Percentiles rank a stretch among this genome's conserved stretches.
Conservation (phyloP, 1,139 yeast genomes). For the Saccharomyces hybrid region DNA sequence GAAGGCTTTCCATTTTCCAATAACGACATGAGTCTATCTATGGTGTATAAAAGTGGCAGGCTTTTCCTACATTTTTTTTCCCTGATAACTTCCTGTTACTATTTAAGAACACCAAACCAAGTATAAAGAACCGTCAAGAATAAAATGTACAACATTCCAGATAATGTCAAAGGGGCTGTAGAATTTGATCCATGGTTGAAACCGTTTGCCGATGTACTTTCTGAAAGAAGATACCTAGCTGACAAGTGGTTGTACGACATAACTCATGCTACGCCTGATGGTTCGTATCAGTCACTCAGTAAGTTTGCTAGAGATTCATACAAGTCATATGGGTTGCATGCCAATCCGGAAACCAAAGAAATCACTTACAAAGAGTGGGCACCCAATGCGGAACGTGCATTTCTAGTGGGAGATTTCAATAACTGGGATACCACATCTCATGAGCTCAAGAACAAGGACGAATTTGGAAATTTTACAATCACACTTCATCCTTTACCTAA, state of each 20-base stretch:
- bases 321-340: conserved; percentile 68
- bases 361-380: conserved; percentile 76
- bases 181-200: conserved; percentile 81
- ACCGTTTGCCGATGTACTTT: conserved; percentile 61
- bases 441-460: conserved; percentile 43
- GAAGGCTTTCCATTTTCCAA: neutral
- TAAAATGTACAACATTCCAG: conserved; percentile 26
- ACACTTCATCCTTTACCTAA: conserved; percentile 43
- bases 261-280: conserved; percentile 24
- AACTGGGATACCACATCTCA: conserved; percentile 62
- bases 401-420: conserved; percentile 85
- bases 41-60: neutral
- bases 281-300: conserved; percentile 33
- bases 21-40: neutral
- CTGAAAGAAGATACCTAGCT: conserved; percentile 46
- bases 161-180: conserved; percentile 48
- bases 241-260: conserved; percentile 45
- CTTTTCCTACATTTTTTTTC: neutral
- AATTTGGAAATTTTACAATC: conserved; percentile 64
- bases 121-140: neutral
- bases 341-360: conserved; percentile 42
- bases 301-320: conserved; percentile 47
- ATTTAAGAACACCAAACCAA: neutral
- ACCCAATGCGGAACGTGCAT: conserved; percentile 72
- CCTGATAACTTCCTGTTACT: neutral